Evolutionary conservation across 331 rosid genomes (phyloP), one percentile per base, ranked within the genome.

Genomic region (Pyracantha coccinea): DNA sequence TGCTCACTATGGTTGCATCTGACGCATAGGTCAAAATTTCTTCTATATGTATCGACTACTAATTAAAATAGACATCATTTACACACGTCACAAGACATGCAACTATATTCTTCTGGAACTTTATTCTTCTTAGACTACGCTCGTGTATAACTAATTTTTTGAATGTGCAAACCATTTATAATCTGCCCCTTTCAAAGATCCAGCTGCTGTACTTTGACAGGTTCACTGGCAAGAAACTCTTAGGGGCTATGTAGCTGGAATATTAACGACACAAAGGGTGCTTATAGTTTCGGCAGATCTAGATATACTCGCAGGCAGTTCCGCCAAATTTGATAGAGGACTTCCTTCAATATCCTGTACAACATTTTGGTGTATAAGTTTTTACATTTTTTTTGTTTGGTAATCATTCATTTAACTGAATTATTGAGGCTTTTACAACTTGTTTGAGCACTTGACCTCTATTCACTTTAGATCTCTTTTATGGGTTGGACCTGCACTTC

Each of bases 181-280:
- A 69, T 78, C 73, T 82, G 24, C 38, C 61, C 50, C 54, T 80
- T 38, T 64, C 52, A 69, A 83, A 53, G 23, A 5, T 72, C 57
- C 53, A 27, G 24, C 67, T 71, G 35, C 73, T 81, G 71, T 73
- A 83, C 65, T 64, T 50, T 78, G 79, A 76, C 89, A 95, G 99
- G 97, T 92, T 78, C 90, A 92, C 76, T 95, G 99, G 99, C 99
- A 95, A 89, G 94, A 95, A 84, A 92, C 98, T 81, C 91, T 86
- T 54, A 84, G 93, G 87, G 99, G 99, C 31, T 80, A 81, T 50
- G 98, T 95, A 74, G 98, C 93, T 20, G 99, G 99, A 83, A 70
- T 95, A 84, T 72, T 90, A 83, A 95, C 99, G 31, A 90, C 98
- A 9, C 87, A 88, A 0, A 88, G 97, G 83, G 97, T 95, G 80